Percentiles rank a stretch among this genome's conserved stretches.
Conservation (phyloP, 352 stramenopile genomes). For the Pythium biforme region DNA sequence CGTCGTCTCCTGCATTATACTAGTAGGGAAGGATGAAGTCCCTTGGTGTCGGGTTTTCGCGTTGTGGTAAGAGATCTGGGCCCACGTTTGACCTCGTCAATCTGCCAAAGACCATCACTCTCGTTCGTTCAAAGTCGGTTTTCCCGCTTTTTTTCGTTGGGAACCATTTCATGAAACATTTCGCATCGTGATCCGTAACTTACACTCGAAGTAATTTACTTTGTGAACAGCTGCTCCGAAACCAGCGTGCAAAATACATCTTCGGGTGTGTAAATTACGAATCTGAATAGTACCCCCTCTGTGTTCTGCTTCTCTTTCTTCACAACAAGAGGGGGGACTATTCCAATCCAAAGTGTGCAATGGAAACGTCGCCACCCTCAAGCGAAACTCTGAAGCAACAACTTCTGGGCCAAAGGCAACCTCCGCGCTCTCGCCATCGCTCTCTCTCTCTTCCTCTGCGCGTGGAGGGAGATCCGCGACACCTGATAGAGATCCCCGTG, state of each 20-base stretch:
- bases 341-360: constrained; percentile 16
- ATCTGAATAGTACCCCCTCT: constrained; percentile 13
- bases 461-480: not conserved
- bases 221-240: not conserved
- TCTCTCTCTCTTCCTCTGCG: not conserved
- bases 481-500: not conserved
- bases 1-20: constrained; percentile 12
- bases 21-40: not conserved
- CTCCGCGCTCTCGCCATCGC: not conserved
- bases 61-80: not conserved
- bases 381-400: constrained; percentile 2
- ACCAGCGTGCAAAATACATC: not conserved
- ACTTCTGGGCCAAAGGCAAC: not conserved
- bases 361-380: constrained; percentile 25
- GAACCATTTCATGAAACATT: constrained; percentile 3
- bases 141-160: constrained; percentile 22
- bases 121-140: constrained; percentile 3
- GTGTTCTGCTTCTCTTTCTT: not conserved
- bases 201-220: constrained; percentile 8
- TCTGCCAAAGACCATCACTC: constrained; percentile 24
- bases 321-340: constrained; percentile 20
- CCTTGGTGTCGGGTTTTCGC: not conserved
- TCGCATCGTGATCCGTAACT: not conserved
- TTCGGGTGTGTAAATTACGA: not conserved
- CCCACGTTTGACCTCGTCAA: not conserved